Conservation (phyloP, 2,329 filamentous ascomycete genomes). For the Mariannaea elegans region DNA sequence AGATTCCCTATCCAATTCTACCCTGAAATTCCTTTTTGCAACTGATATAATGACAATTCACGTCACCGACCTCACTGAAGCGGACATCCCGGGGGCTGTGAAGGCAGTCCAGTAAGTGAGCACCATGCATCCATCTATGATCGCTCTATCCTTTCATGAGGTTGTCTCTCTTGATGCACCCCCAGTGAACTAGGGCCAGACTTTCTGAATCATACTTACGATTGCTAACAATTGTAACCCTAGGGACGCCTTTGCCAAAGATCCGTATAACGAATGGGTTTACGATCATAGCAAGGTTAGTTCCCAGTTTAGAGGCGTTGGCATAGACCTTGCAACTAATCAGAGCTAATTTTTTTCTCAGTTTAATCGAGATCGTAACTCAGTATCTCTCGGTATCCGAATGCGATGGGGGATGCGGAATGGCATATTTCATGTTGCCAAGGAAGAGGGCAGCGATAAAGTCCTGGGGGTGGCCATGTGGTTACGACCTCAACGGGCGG, state of each 20-base stretch:
- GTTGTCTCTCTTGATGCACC: too few relatives aligned
- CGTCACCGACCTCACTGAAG: slow-evolving; percentile 62
- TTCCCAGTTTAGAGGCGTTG: background rate
- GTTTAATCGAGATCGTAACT: slow-evolving; percentile 69
- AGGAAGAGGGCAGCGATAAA: slow-evolving; percentile 61
- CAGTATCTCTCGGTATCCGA: slow-evolving; percentile 69
- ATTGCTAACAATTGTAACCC: background rate
- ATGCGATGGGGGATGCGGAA: slow-evolving; percentile 76
- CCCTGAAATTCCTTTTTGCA: background rate
- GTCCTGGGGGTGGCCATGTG: slow-evolving; percentile 79
- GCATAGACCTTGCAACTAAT: background rate
- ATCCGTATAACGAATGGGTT: slow-evolving; percentile 74
- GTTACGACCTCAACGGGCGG: slow-evolving; percentile 64
- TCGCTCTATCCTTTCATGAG: too few relatives aligned
- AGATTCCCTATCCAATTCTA: background rate
- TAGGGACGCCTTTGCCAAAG: slow-evolving; percentile 67
- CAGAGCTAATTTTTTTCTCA: slow-evolving; percentile 39
- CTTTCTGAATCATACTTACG: too few relatives aligned
- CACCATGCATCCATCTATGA: background rate
- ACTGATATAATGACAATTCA: slow-evolving; percentile 56
- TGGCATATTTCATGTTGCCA: slow-evolving; percentile 75
- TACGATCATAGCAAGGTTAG: slow-evolving; percentile 64
- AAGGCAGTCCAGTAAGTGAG: slow-evolving; percentile 64
- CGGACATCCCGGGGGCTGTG: slow-evolving; percentile 71
- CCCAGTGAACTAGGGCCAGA: too few relatives aligned